A percentile compares a stretch with the other conserved stretches of the same genome.
Evolutionary conservation across 2,329 filamentous ascomycete genomes (phyloP).

Genomic region (Claviceps lovelessii): DNA sequence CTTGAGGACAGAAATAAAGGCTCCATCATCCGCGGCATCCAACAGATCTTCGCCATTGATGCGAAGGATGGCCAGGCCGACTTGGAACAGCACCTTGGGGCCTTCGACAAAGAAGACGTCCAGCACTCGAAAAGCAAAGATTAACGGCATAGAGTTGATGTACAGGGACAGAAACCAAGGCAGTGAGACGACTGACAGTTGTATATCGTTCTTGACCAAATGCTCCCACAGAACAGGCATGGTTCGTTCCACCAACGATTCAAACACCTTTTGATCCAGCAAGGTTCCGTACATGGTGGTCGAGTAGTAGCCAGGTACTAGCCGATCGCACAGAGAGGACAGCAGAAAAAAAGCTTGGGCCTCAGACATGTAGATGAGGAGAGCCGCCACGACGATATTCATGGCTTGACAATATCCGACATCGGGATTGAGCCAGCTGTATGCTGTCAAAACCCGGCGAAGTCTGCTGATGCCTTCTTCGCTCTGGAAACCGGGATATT

Average conservation of each 20-base stretch:
- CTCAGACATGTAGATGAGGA: conserved; percentile 97
- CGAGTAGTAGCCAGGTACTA: conserved; percentile 94
- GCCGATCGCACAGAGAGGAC: conserved; percentile 77
- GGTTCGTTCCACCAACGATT: conserved; percentile 94
- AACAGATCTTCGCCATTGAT: conserved; percentile 95
- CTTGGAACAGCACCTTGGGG: conserved; percentile 92
- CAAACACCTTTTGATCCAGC: conserved; percentile 92
- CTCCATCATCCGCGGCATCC: conserved; percentile 85
- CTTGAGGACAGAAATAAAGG: conserved; percentile 93
- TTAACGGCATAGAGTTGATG: conserved; percentile 97
- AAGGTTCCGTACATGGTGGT: conserved; percentile 98
- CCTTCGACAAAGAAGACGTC: conserved; percentile 98
- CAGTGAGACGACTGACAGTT: conserved; percentile 89
- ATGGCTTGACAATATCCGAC: conserved; percentile 98
- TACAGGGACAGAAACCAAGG: conserved; percentile 97
- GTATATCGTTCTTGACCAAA: conserved; percentile 90
- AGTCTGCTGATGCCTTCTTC: conserved; percentile 87
- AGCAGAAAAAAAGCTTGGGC: conserved; percentile 89
- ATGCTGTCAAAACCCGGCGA: conserved; percentile 82
- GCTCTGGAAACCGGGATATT: conserved; percentile 94
- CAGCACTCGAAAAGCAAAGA: conserved; percentile 90
- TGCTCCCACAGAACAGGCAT: conserved; percentile 99
- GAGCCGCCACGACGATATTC: conserved; percentile 97
- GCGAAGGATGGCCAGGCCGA: conserved; percentile 87
- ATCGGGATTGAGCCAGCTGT: conserved; percentile 91